Base-by-base conservation (phyloP, 108 stramenopile species). In the Cyclostephanos invisitatus region DNA sequence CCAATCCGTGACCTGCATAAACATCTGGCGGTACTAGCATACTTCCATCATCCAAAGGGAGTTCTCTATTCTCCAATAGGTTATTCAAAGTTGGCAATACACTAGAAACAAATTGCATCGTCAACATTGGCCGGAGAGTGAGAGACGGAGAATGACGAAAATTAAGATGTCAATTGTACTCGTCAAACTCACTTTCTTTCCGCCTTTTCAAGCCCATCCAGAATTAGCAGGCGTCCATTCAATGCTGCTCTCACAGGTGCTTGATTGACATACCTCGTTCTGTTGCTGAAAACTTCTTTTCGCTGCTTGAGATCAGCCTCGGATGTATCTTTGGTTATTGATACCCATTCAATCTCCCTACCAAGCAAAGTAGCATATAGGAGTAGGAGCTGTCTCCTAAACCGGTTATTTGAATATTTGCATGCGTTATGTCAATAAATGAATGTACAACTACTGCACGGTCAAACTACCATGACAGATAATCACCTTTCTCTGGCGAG, bases 251-350 rank as follows among this genome's bases (percentile, higher is more conserved):
- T 59, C 14, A 97, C 95, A 0, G 95, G 95, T n/a, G 95, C 85
- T 60, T 89, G 89, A 74, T 92, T 80, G 65, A 71, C 70, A 56
- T 85, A 95, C 20, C 76, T 51, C 21, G 78, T 80, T 3, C 57
- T 53, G 29, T 50, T 42, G 24, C 79, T 64, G 28, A 63, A 63
- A 28, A 72, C 49, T 56, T 70, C 72, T 58, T 78, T 82, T 11
- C 96, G 87, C 78, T 97, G 96, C 37, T 95, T 94, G 7, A 96
- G 74, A 78, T 97, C 96, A 0, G 88, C 79, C 38, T 95, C 94
- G 0, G 96, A 88, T 24, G 89, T 87, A 81, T 95, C 94, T 8
- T 72, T 49, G 22, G 86, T 80, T 22, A 97, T 59, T 15, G 87
- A 67, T 2, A 97, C 67, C 65, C 82, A 75, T 57, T 95, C 89